These are phyloP conservation scores for Petunia hybrid DNA, from an alignment of 305 asterid species.

Conservation along the genomic window DNA sequence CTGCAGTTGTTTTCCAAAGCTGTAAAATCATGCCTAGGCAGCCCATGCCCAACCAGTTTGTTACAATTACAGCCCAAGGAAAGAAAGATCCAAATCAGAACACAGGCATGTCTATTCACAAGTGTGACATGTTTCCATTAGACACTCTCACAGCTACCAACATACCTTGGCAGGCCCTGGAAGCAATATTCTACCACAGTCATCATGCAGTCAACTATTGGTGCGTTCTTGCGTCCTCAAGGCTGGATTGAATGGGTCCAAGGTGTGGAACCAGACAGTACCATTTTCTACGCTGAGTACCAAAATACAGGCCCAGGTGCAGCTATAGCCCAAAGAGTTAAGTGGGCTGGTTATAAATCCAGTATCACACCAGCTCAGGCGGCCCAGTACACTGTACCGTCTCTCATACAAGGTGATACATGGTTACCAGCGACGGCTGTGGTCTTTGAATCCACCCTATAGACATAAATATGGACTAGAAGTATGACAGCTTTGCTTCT, in stretches of 20 bases:
- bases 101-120: slow-evolving; percentile 74
- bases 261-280: slow-evolving; percentile 56
- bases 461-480: not conserved
- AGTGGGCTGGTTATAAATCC: slow-evolving; percentile 72
- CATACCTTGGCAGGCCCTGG: slow-evolving; percentile 89
- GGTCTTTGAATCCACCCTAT: slow-evolving; percentile 49
- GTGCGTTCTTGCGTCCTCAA: slow-evolving; percentile 57
- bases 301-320: slow-evolving; percentile 80
- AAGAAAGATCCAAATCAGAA: slow-evolving; percentile 77
- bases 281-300: slow-evolving; percentile 75
- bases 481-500: not conserved
- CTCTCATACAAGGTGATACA: slow-evolving; percentile 61
- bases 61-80: slow-evolving; percentile 91
- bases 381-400: slow-evolving; percentile 55
- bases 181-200: slow-evolving; percentile 68
- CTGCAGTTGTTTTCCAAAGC: slow-evolving; percentile 72
- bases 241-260: slow-evolving; percentile 81
- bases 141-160: slow-evolving; percentile 49
- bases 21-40: slow-evolving; percentile 84
- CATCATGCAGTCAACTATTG: slow-evolving; percentile 65
- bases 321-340: slow-evolving; percentile 52
- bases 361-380: slow-evolving; percentile 53
- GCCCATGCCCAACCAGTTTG: slow-evolving; percentile 73
- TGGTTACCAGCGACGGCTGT: slow-evolving; percentile 66
- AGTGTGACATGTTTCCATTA: slow-evolving; percentile 55